These are phyloP conservation scores for Colletotrichum neosansevieriae DNA, from an alignment of 2,329 filamentous ascomycete genomes.

Conservation along the genomic window DNA sequence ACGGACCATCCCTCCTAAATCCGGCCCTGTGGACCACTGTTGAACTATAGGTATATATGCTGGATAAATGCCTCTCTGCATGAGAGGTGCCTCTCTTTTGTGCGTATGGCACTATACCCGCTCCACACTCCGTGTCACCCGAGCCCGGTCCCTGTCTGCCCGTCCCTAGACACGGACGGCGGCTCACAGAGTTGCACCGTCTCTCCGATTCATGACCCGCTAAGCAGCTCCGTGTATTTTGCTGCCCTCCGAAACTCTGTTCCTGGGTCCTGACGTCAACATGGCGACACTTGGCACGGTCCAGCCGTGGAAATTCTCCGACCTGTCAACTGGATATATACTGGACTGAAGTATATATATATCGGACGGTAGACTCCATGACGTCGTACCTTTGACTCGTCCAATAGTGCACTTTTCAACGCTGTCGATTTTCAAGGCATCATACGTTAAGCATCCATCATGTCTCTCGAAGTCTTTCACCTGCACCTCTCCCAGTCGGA, in stretches of 20 bases:
- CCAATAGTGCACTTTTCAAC: neutral
- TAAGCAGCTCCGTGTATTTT: neutral
- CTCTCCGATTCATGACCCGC: constrained; percentile 11
- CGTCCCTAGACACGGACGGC: constrained; percentile 14
- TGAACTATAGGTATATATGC: too few relatives aligned
- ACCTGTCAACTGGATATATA: neutral
- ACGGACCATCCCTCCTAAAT: constrained; percentile 21
- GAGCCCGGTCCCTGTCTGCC: constrained; percentile 32
- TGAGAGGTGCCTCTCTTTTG: too few relatives aligned
- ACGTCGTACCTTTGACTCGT: neutral
- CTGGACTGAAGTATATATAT: too few relatives aligned
- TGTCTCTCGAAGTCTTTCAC: constrained; percentile 41
- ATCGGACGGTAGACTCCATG: constrained; percentile 14
- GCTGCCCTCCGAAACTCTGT: constrained; percentile 8
- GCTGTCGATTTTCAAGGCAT: neutral
- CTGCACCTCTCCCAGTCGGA: constrained; percentile 41
- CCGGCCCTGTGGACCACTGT: constrained; percentile 5
- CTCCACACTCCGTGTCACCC: constrained; percentile 27
- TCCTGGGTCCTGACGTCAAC: constrained; percentile 30
- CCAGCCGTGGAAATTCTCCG: neutral
- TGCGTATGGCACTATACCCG: too few relatives aligned
- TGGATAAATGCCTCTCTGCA: too few relatives aligned
- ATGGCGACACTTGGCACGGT: constrained; percentile 15
- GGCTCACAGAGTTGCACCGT: constrained; percentile 27
- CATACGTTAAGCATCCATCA: neutral